These are phyloP conservation scores for Tubosaeta sp. DNA, from an alignment of 768 basidiomycete species.

Conservation along the genomic window DNA sequence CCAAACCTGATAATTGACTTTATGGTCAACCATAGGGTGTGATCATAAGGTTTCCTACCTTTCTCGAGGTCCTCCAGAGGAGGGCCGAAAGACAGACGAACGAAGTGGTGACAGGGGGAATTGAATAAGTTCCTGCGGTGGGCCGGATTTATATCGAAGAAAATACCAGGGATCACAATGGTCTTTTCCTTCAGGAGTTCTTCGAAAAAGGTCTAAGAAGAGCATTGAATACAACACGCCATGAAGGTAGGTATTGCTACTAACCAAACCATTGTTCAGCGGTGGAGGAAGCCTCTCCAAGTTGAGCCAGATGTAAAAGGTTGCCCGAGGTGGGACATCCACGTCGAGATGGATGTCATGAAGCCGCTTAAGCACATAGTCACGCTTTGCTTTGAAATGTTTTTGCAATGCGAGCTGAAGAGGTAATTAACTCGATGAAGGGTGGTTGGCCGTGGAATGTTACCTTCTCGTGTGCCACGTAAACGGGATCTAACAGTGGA, in stretches of 20 bases:
- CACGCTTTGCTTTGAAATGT: conserved; percentile 89
- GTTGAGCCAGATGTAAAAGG: conserved; percentile 96
- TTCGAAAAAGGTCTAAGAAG: conserved; percentile 80
- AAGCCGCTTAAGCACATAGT: conserved; percentile 83
- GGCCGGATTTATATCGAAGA: conserved; percentile 75
- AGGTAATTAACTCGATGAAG: neutral
- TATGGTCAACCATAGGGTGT: neutral
- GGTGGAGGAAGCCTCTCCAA: conserved; percentile 75
- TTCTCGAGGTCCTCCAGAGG: conserved; percentile 74
- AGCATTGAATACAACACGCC: neutral
- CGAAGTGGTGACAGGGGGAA: conserved; percentile 87
- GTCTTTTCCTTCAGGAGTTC: conserved; percentile 88
- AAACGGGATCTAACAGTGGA: conserved; percentile 68
- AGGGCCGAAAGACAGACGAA: conserved; percentile 84
- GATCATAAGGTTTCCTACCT: conserved; percentile 38
- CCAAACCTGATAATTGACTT: conserved; percentile 49
- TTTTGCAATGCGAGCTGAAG: conserved; percentile 71
- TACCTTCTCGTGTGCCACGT: conserved; percentile 68
- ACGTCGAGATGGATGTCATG: conserved; percentile 75
- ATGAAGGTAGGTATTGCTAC: conserved; percentile 17
- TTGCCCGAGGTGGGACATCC: conserved; percentile 67
- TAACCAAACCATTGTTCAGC: conserved; percentile 80
- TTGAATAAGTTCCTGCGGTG: conserved; percentile 87
- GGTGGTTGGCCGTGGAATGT: neutral
- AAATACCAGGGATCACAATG: conserved; percentile 88